Conservation (phyloP, 441 rosid species). For the Sinapis alba region DNA sequence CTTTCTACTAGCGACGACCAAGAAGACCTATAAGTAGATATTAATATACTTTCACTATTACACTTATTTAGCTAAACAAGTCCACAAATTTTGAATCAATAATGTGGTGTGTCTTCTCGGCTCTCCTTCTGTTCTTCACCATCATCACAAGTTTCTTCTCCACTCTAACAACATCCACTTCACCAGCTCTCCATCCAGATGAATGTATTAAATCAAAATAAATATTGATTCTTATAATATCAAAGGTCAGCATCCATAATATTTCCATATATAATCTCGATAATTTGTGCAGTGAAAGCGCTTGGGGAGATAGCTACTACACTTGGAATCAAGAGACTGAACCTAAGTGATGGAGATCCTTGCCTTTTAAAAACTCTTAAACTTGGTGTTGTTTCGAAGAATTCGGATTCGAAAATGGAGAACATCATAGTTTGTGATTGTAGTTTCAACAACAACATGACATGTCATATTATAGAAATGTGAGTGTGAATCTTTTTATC, state of each 20-base stretch:
- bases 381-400: not conserved
- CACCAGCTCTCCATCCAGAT: constrained; percentile 21
- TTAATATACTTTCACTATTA: not conserved
- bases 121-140: constrained; percentile 15
- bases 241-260: not conserved
- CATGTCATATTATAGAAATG: not conserved
- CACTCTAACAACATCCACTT: constrained; percentile 7
- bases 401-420: not conserved
- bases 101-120: not conserved
- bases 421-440: not conserved
- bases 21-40: not conserved
- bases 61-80: not conserved
- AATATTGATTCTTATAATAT: not conserved
- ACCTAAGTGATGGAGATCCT: constrained; percentile 26
- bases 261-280: not conserved
- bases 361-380: constrained; percentile 4
- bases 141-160: constrained; percentile 15
- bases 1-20: not conserved
- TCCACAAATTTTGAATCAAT: not conserved
- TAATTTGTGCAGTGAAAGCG: constrained; percentile 13
- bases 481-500: not conserved
- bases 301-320: constrained; percentile 25
- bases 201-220: constrained; percentile 14
- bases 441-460: not conserved
- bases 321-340: constrained; percentile 21